Evolutionary conservation across 495 filamentous ascomycete species (phyloP).

Genomic region (Niebla homalea): DNA sequence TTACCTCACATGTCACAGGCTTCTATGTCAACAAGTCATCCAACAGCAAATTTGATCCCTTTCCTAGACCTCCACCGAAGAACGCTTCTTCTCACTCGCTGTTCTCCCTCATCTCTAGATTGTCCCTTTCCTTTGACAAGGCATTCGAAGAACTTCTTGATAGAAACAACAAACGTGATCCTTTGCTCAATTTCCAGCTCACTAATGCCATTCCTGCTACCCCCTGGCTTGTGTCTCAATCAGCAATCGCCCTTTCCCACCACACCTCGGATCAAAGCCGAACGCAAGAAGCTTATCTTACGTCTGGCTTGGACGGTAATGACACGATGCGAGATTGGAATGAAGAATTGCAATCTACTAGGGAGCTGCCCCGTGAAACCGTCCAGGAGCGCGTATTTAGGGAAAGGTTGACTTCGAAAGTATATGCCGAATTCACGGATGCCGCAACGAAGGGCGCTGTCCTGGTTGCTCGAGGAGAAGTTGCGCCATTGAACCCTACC

Average conservation of each 20-base stretch:
- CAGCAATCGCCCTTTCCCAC: slow-evolving; percentile 44
- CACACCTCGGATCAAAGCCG: slow-evolving; percentile 78
- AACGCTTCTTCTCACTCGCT: slow-evolving; percentile 68
- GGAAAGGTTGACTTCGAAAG: slow-evolving; percentile 83
- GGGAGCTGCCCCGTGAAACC: slow-evolving; percentile 81
- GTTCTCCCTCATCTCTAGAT: slow-evolving; percentile 56
- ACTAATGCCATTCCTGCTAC: slow-evolving; percentile 84
- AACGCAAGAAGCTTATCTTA: slow-evolving; percentile 83
- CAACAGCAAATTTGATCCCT: slow-evolving; percentile 84
- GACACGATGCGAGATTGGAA: slow-evolving; percentile 97
- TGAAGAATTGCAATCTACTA: slow-evolving; percentile 94
- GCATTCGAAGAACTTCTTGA: slow-evolving; percentile 67
- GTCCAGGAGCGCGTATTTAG: slow-evolving; percentile 95
- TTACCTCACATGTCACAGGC: slow-evolving; percentile 83
- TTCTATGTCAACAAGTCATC: slow-evolving; percentile 94
- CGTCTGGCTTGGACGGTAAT: slow-evolving; percentile 78
- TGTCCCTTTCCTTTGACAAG: slow-evolving; percentile 71
- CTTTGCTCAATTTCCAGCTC: slow-evolving; percentile 83
- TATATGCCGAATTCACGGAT: slow-evolving; percentile 95
- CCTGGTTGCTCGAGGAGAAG: slow-evolving; percentile 81
- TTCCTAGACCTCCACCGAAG: slow-evolving; percentile 57
- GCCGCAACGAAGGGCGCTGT: slow-evolving; percentile 89
- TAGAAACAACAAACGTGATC: slow-evolving; percentile 68
- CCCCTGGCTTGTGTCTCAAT: slow-evolving; percentile 76
- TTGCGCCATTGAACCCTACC: slow-evolving; percentile 93